Evolutionary conservation across 2,329 filamentous ascomycete genomes (phyloP).

Genomic region (Celoporthe dispersa): DNA sequence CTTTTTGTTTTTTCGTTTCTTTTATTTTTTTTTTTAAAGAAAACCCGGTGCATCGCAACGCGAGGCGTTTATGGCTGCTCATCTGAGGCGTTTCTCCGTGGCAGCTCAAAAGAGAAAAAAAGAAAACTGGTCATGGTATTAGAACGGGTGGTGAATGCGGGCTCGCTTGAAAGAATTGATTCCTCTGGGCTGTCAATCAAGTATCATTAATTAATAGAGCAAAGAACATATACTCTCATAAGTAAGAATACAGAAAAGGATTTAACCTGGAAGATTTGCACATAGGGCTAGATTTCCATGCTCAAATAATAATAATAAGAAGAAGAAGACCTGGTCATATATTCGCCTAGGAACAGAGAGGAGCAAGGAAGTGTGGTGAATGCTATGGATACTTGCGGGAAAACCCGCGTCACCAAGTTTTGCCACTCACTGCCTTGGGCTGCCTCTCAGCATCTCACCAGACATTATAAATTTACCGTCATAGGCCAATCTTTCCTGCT

Average conservation of each 20-base stretch:
- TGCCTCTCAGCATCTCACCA: no score
- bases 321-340: no score
- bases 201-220: neutral
- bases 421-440: no score
- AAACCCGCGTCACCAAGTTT: no score
- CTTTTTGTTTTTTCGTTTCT: neutral
- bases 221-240: neutral
- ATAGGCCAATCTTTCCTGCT: no score
- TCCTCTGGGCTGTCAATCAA: neutral
- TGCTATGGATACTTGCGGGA: neutral
- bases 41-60: neutral
- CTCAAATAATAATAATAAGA: no score
- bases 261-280: neutral
- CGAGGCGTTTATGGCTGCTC: neutral
- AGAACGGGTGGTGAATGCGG: neutral
- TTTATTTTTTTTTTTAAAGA: no score
- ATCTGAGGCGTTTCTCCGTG: neutral
- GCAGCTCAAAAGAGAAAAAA: neutral
- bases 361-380: no score
- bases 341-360: no score
- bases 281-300: no score
- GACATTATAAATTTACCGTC: no score
- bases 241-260: neutral
- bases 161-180: neutral
- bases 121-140: neutral